Percentiles rank a stretch among this genome's conserved stretches.
These are phyloP conservation scores for Pseudocercospora ulei DNA, from an alignment of 2,329 filamentous ascomycete genomes.

Conservation along the genomic window DNA sequence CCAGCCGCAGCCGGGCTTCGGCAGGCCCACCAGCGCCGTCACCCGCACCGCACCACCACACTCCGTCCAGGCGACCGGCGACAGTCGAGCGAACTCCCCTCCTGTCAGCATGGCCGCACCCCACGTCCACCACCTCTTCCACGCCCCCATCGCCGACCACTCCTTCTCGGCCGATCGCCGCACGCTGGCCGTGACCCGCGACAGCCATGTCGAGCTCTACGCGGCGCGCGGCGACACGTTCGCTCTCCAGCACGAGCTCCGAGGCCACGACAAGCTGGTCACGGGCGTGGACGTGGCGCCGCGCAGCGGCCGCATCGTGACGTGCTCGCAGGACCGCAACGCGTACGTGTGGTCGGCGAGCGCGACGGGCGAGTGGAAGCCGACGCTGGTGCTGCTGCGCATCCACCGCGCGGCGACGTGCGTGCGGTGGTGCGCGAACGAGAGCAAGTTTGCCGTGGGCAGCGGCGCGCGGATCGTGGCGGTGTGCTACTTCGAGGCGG, in stretches of 20 bases:
- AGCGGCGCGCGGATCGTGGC: slow-evolving; percentile 92
- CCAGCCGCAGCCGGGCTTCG: slow-evolving; percentile 6
- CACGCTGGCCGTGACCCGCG: slow-evolving; percentile 81
- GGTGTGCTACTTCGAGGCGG: slow-evolving; percentile 96
- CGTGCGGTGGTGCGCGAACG: slow-evolving; percentile 91
- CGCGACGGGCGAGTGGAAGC: slow-evolving; percentile 82
- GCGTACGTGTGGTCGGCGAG: slow-evolving; percentile 96
- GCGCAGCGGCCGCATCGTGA: slow-evolving; percentile 83
- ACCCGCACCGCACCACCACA: slow-evolving; percentile 6
- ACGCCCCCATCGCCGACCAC: slow-evolving; percentile 91
- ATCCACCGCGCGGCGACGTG: slow-evolving; percentile 96
- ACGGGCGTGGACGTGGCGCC: slow-evolving; percentile 94
- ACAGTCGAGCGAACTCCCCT: slow-evolving; percentile 88
- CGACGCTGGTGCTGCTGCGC: slow-evolving; percentile 87
- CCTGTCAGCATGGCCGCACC: slow-evolving; percentile 79
- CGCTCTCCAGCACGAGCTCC: slow-evolving; percentile 84
- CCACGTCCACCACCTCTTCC: slow-evolving; percentile 94
- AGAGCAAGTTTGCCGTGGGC: slow-evolving; percentile 95
- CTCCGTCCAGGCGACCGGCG: slow-evolving; percentile 30
- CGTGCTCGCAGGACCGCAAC: slow-evolving; percentile 96
- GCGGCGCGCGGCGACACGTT: slow-evolving; percentile 55
- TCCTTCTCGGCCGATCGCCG: slow-evolving; percentile 89
- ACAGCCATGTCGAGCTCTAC: slow-evolving; percentile 85
- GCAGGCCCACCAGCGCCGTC: slow-evolving; percentile 14
- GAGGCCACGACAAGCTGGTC: slow-evolving; percentile 93